Percentiles rank a stretch among this genome's conserved stretches.
Conservation (phyloP, 768 basidiomycete genomes). For the Clitopilus hobsonii region DNA sequence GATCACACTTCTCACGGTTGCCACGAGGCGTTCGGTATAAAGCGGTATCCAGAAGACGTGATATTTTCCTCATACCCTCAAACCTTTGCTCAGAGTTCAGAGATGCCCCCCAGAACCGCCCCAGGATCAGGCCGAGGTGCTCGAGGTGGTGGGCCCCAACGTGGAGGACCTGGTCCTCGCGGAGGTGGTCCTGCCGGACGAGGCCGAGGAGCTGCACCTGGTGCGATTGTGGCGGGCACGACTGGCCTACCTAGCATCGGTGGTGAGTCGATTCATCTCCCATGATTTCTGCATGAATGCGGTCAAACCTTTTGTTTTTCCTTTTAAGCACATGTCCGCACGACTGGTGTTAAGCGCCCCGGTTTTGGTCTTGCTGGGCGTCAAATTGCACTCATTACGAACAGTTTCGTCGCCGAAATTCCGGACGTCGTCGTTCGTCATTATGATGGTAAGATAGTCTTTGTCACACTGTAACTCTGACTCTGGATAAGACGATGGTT, state of each 20-base stretch:
- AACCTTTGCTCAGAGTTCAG: constrained; percentile 1
- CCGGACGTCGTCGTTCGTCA: constrained; percentile 14
- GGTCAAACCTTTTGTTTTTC: constrained; percentile 2
- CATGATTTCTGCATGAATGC: not conserved
- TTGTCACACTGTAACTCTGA: no score
- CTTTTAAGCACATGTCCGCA: constrained; percentile 18
- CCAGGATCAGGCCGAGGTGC: constrained; percentile 14
- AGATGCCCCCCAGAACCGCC: constrained; percentile 13
- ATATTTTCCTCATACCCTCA: not conserved
- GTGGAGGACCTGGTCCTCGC: constrained; percentile 5
- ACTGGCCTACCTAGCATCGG: constrained; percentile 22
- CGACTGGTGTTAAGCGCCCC: constrained; percentile 29
- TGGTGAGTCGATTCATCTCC: constrained; percentile 19
- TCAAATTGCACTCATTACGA: constrained; percentile 18
- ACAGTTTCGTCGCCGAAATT: constrained; percentile 9
- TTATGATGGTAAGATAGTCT: constrained; percentile 16
- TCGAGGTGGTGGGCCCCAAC: constrained; percentile 12
- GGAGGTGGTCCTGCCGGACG: constrained; percentile 22
- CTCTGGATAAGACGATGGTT: no score
- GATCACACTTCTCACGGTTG: not conserved
- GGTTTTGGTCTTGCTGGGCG: constrained; percentile 27
- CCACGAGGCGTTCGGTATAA: not conserved
- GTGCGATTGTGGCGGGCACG: constrained; percentile 13
- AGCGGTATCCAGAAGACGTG: not conserved
- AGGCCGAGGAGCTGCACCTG: constrained; percentile 18